Evolutionary conservation across 2,329 filamentous ascomycete genomes (phyloP).

Genomic region (Neonectria coccinea): DNA sequence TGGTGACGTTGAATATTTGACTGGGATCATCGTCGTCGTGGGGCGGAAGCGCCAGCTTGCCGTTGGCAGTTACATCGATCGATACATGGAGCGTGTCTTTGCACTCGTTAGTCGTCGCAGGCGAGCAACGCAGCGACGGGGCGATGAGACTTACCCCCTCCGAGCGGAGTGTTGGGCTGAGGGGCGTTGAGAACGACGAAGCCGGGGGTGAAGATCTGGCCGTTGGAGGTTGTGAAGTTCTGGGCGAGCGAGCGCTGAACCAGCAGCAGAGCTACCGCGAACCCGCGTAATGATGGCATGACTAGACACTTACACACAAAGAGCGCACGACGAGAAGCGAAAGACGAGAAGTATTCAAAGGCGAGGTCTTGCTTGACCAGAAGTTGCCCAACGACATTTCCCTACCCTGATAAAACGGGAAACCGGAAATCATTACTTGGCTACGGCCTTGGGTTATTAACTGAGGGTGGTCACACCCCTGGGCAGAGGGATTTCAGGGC

Average conservation of each 20-base stretch:
- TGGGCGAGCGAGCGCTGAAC: slow-evolving; percentile 45
- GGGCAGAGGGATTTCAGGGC: slow-evolving; percentile 24
- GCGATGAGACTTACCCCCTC: slow-evolving; percentile 63
- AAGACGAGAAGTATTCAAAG: slow-evolving; percentile 7
- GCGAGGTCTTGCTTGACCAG: slow-evolving; percentile 14
- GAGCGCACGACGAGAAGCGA: not conserved
- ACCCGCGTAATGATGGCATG: slow-evolving; percentile 28
- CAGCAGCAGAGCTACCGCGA: slow-evolving; percentile 40
- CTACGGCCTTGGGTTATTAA: not conserved
- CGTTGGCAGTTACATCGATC: slow-evolving; percentile 74
- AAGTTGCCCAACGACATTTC: slow-evolving; percentile 19
- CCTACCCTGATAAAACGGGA: slow-evolving; percentile 28
- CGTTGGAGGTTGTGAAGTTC: slow-evolving; percentile 70
- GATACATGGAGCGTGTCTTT: slow-evolving; percentile 70
- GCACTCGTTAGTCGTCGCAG: slow-evolving; percentile 28
- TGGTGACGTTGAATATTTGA: slow-evolving; percentile 71
- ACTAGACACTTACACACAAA: not conserved
- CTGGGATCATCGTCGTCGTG: slow-evolving; percentile 65
- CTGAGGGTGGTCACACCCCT: slow-evolving; percentile 19
- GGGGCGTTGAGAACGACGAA: slow-evolving; percentile 75
- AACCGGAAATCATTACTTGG: slow-evolving; percentile 31
- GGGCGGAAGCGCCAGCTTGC: slow-evolving; percentile 70
- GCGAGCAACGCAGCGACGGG: not conserved
- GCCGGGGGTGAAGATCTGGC: slow-evolving; percentile 77
- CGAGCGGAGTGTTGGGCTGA: slow-evolving; percentile 72